These are phyloP conservation scores for Vigna radiata DNA, from an alignment of 306 rosid genomes.

Conservation along the genomic window DNA sequence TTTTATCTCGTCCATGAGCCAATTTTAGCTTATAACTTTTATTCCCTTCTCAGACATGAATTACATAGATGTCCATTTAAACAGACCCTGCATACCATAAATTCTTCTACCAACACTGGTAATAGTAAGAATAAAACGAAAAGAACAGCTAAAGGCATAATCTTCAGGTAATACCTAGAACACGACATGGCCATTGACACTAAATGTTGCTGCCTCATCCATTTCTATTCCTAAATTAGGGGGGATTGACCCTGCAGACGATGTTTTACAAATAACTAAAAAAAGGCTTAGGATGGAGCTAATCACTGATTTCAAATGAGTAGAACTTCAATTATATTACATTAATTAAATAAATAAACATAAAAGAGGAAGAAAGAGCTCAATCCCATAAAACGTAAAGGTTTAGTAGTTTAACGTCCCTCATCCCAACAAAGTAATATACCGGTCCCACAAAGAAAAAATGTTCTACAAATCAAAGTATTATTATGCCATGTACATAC, in stretches of 20 bases:
- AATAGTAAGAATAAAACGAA: neutral
- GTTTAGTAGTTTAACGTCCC: neutral
- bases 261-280: neutral
- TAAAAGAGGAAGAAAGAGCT: neutral
- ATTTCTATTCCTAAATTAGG: constrained; percentile 27
- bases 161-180: constrained; percentile 1
- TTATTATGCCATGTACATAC: neutral
- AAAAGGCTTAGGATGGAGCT: neutral
- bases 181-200: neutral
- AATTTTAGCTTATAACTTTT: too few species aligned
- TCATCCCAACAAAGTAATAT: neutral
- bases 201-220: constrained; percentile 5
- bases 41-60: too few species aligned
- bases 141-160: neutral
- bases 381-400: neutral
- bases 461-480: neutral
- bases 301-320: neutral
- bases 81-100: neutral
- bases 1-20: too few species aligned
- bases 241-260: neutral
- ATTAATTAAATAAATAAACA: neutral
- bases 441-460: neutral
- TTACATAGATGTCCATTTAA: too few species aligned
- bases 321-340: neutral
- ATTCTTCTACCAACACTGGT: neutral